Base-by-base conservation (phyloP, 1,139 yeast species). In the Magnusiomyces fungicola region DNA sequence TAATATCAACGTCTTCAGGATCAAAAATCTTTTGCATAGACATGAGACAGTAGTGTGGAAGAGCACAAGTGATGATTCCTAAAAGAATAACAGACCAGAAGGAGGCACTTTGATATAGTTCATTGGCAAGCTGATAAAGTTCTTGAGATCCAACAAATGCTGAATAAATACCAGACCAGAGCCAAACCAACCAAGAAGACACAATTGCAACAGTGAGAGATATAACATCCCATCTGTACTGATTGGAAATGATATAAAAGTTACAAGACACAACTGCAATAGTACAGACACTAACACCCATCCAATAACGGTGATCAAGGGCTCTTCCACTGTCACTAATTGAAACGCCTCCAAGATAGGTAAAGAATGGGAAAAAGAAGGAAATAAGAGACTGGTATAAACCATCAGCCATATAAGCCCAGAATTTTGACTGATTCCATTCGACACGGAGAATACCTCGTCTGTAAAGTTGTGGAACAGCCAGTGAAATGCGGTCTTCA, bases 151-250 rank as follows among this genome's bases (percentile, higher is more conserved):
- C 69, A 7, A 74, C 55, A 10, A 78, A 68, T 24, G 83, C 72
- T 1, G 96, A 79, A 90, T 96, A 92, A 49, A 90, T 74, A 49
- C 97, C 97, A 0, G 96, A 86, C 97, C 97, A 90, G 45, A 78
- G 81, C 63, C 81, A 86, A 44, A 89, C 74, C 41, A 89, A 62
- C 49, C 86, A 62, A 50, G 80, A 77, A 9, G 96, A 86, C 43
- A 92, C 63, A 3, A 71, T 69, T 50, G 80, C 78, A 58, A 87
- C 76, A 45, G 85, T 63, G n/a, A 74, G 57, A 6, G 90, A 80
- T 48, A 88, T 70, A 94, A 95, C 87, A 69, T 92, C 98, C 98
- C 98, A 92, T 60, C 95, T 76, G 63, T 80, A 80, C 66, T 88
- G 95, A 64, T 89, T 95, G 59, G 85, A 67, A 60, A 88, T 61